Percentiles rank a stretch among this genome's conserved stretches.
Conservation (phyloP, 495 filamentous ascomycete genomes). For the Penicillium odoratum region DNA sequence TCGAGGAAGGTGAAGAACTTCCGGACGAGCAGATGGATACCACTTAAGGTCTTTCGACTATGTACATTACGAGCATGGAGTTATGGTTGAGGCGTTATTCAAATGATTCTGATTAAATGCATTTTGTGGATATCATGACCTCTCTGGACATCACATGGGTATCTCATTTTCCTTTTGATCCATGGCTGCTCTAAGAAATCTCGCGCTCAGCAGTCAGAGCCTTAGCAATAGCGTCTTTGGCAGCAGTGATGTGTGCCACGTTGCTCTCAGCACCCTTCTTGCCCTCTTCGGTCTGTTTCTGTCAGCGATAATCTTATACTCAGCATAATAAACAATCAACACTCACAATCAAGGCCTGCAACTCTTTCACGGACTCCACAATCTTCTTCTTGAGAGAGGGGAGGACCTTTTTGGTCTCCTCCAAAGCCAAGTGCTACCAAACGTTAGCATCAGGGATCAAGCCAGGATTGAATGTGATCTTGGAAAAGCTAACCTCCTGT, state of each 20-base stretch:
- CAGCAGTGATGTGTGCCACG: slow-evolving; percentile 54
- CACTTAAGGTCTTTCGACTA: slow-evolving; percentile 35
- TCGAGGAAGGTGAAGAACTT: slow-evolving; percentile 51
- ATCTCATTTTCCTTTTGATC: slow-evolving; percentile 2
- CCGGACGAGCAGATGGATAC: slow-evolving; percentile 74
- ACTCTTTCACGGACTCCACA: slow-evolving; percentile 60
- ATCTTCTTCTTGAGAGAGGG: slow-evolving; percentile 67
- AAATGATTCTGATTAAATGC: slow-evolving; percentile 26
- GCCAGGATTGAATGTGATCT: neutral
- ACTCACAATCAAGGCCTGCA: slow-evolving; percentile 66
- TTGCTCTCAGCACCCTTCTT: slow-evolving; percentile 49
- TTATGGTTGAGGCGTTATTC: slow-evolving; percentile 30
- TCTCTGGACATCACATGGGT: neutral
- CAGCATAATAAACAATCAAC: slow-evolving; percentile 16
- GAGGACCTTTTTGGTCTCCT: slow-evolving; percentile 82
- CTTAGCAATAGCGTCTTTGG: slow-evolving; percentile 60
- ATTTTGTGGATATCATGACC: slow-evolving; percentile 6
- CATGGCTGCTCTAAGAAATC: slow-evolving; percentile 23
- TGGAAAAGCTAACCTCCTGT: slow-evolving; percentile 67
- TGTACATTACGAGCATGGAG: slow-evolving; percentile 37
- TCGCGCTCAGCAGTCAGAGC: slow-evolving; percentile 53
- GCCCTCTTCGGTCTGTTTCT: slow-evolving; percentile 41
- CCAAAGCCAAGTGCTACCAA: slow-evolving; percentile 65
- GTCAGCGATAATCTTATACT: neutral
- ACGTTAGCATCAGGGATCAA: slow-evolving; percentile 1